Conservation (phyloP, 2,329 filamentous ascomycete species). For the Botryotinia convoluta region DNA sequence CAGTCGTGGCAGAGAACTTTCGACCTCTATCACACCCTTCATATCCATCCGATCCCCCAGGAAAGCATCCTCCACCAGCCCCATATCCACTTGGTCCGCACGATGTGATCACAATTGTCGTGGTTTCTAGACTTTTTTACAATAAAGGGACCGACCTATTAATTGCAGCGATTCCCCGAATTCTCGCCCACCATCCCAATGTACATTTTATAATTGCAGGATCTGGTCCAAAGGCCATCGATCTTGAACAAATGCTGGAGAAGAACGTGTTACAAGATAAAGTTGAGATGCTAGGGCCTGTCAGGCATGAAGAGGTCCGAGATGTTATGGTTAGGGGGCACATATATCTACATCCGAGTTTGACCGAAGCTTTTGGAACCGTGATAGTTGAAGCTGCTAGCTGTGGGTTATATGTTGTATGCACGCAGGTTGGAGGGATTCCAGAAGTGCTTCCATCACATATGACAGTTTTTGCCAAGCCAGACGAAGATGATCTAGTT, state of each 20-base stretch:
- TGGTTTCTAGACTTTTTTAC: slow-evolving; percentile 96
- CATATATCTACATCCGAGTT: slow-evolving; percentile 90
- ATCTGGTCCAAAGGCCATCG: slow-evolving; percentile 93
- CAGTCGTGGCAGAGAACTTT: slow-evolving; percentile 95
- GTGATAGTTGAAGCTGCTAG: slow-evolving; percentile 97
- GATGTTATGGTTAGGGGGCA: slow-evolving; percentile 97
- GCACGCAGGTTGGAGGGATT: slow-evolving; percentile 93
- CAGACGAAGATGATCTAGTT: slow-evolving; percentile 93
- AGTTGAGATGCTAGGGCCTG: slow-evolving; percentile 85
- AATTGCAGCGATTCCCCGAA: slow-evolving; percentile 92
- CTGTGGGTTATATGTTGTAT: slow-evolving; percentile 94
- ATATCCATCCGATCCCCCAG: slow-evolving; percentile 42
- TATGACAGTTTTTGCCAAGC: slow-evolving; percentile 97
- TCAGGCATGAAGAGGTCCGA: slow-evolving; percentile 93
- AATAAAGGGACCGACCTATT: slow-evolving; percentile 97
- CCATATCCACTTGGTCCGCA: slow-evolving; percentile 72
- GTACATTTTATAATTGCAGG: slow-evolving; percentile 97
- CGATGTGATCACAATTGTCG: slow-evolving; percentile 91
- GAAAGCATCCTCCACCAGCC: slow-evolving; percentile 43
- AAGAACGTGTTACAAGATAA: slow-evolving; percentile 90
- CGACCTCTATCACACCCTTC: slow-evolving; percentile 60
- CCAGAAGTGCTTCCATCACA: slow-evolving; percentile 92
- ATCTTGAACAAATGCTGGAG: slow-evolving; percentile 97
- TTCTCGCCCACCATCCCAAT: slow-evolving; percentile 84
- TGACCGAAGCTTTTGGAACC: slow-evolving; percentile 96